Conservation (phyloP, 441 rosid genomes). For the Populus trichocarpa region DNA sequence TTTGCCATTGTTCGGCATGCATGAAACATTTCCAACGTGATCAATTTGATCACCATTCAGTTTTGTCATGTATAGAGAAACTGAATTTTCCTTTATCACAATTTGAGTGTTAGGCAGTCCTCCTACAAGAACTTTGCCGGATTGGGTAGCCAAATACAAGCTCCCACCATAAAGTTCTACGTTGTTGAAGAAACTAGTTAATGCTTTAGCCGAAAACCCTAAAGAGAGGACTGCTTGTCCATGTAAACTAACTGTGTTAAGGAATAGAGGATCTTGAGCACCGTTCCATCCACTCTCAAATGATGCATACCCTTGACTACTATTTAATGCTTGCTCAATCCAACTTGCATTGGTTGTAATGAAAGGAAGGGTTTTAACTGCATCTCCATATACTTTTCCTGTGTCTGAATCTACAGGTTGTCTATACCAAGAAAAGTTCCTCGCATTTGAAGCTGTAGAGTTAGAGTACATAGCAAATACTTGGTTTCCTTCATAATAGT, state of each 20-base stretch:
- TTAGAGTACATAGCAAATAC: slow-evolving; percentile 39
- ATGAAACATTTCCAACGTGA: slow-evolving; percentile 21
- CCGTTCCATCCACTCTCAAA: slow-evolving; percentile 35
- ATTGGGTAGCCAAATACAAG: slow-evolving; percentile 43
- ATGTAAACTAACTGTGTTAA: slow-evolving; percentile 30
- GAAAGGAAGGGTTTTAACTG: slow-evolving; percentile 18
- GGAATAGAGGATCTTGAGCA: slow-evolving; percentile 30
- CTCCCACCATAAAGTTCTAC: slow-evolving; percentile 42
- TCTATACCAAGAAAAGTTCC: slow-evolving; percentile 39
- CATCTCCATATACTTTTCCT: slow-evolving; percentile 43
- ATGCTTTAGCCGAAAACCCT: slow-evolving; percentile 42
- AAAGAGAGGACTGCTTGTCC: slow-evolving; percentile 41
- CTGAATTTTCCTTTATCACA: slow-evolving; percentile 15
- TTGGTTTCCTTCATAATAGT: slow-evolving; percentile 28
- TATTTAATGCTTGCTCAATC: slow-evolving; percentile 38
- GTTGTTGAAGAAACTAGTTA: slow-evolving; percentile 24
- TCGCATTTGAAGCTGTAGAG: slow-evolving; percentile 19
- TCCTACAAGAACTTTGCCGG: slow-evolving; percentile 33
- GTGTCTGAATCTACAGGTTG: slow-evolving; percentile 43
- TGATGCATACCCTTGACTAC: slow-evolving; percentile 35
- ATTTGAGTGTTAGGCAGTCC: slow-evolving; percentile 32
- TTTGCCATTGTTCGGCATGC: slow-evolving; percentile 21
- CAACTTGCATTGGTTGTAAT: slow-evolving; percentile 25
- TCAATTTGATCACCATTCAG: background rate
- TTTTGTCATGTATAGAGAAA: slow-evolving; percentile 18